Evolutionary conservation across 2,329 filamentous ascomycete species (phyloP).

Genomic region (Diaporthe sp.): DNA sequence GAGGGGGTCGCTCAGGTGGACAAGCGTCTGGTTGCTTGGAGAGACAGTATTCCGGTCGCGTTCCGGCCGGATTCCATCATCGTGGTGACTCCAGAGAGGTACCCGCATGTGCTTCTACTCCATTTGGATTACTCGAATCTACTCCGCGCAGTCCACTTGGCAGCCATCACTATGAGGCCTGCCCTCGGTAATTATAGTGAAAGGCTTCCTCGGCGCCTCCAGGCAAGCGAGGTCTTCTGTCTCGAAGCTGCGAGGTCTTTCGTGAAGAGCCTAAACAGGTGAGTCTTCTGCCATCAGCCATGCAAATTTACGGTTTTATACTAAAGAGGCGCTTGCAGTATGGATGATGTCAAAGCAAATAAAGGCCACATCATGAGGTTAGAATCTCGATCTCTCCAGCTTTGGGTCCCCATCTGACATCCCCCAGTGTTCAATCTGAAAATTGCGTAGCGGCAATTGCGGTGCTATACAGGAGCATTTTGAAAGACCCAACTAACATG

Average conservation of each 20-base stretch:
- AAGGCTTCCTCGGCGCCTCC: neutral
- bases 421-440: neutral
- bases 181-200: neutral
- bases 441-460: neutral
- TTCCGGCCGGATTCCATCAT: neutral
- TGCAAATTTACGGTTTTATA: neutral
- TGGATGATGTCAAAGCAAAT: slow-evolving; percentile 1
- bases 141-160: neutral
- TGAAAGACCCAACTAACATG: neutral
- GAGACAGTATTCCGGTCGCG: neutral
- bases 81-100: neutral
- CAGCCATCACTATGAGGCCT: neutral
- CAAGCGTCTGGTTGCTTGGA: neutral
- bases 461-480: neutral
- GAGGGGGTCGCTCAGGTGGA: neutral
- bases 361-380: neutral
- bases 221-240: neutral
- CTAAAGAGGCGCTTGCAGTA: neutral
- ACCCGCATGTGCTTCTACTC: neutral
- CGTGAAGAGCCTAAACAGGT: neutral
- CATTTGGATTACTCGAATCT: neutral
- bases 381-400: neutral
- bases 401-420: neutral
- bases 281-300: neutral
- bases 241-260: neutral